Evolutionary conservation across 768 basidiomycete genomes (phyloP), one percentile per base, ranked within the genome.

Genomic region (Boletus tomentosulus): DNA sequence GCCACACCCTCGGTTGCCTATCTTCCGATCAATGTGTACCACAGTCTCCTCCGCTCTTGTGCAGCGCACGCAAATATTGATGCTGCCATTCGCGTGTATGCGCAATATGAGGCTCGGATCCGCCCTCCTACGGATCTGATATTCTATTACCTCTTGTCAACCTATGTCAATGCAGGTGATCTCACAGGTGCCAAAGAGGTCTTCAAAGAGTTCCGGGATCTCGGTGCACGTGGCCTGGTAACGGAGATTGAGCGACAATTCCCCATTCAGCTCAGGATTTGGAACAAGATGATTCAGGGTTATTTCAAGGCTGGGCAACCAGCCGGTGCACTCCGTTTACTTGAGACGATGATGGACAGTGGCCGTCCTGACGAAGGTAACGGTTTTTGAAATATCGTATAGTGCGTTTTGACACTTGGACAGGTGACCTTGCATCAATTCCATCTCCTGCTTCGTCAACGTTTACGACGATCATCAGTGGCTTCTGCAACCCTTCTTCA

Each of bases 271-370:
- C 70, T 86, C 43, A 65, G 73, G 37, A 72, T 85, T 2, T 92
- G 83, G 82, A 88, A 89, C 59, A 74, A 79, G 61, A 90, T 92
- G 85, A 82, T 94, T 34, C 76, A 83, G 46, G 78, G 84, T 0
- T 86, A 89, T 67, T 86, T 94, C 74, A 76, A 74, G 37, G 78
- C 74, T 37, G 83, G 83, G 1, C 70, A 82, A 48, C 77, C 86
- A 0, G 82, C 81, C 22, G 79, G 78, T 43, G 92, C 84, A 9
- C 62, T 92, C 10, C 80, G 68, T 24, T 67, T 93, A 3, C 71
- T 94, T 39, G 83, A 87, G 51, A 70, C 77, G 57, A 92, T 93
- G 87, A 72, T 92, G 67, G 75, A 80, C 52, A 72, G 78, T 1
- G 65, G 58, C 6, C 55, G 50, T 31, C 38, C 52, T 69, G 8